Conservation (phyloP, 2,329 filamentous ascomycete genomes). For the Arthrobotrys pseudoclavata region DNA sequence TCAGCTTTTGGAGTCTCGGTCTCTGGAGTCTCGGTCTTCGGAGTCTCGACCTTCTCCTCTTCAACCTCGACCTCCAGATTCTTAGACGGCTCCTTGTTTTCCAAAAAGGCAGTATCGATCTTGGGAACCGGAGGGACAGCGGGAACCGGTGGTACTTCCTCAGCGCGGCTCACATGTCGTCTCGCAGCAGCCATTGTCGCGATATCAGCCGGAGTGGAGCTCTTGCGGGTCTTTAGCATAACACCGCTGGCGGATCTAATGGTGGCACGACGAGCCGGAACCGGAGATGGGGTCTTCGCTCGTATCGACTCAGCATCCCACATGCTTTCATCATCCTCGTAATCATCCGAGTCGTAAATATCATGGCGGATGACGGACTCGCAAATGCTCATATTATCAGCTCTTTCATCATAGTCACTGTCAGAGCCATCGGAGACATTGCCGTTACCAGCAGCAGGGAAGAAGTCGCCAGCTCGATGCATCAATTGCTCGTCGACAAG, state of each 20-base stretch:
- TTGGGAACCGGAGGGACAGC: conserved; percentile 50
- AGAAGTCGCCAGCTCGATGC: conserved; percentile 28
- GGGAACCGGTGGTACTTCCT: conserved; percentile 64
- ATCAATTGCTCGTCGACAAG: conserved; percentile 22
- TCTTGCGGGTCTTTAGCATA: conserved; percentile 88
- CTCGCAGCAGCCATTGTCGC: conserved; percentile 87
- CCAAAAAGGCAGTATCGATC: conserved; percentile 53
- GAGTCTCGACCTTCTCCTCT: conserved; percentile 42
- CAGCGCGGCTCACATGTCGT: conserved; percentile 84
- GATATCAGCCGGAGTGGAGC: conserved; percentile 86
- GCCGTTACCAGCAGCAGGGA: conserved; percentile 12
- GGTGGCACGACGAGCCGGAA: conserved; percentile 87
- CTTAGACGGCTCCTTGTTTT: conserved; percentile 71
- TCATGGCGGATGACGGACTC: conserved; percentile 87
- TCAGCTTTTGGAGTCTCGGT: conserved; percentile 62
- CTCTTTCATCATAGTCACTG: conserved; percentile 71
- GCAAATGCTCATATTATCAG: conserved; percentile 74
- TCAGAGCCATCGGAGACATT: conserved; percentile 34
- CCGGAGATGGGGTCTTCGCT: conserved; percentile 69
- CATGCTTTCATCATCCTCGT: conserved; percentile 63
- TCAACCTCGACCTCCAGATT: conserved; percentile 67
- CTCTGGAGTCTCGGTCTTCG: conserved; percentile 61
- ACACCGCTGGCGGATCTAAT: conserved; percentile 86
- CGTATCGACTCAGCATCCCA: conserved; percentile 61
- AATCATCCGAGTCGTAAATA: conserved; percentile 68